Conservation (phyloP, 805 yeast species). For the Kodamaea sagamina region DNA sequence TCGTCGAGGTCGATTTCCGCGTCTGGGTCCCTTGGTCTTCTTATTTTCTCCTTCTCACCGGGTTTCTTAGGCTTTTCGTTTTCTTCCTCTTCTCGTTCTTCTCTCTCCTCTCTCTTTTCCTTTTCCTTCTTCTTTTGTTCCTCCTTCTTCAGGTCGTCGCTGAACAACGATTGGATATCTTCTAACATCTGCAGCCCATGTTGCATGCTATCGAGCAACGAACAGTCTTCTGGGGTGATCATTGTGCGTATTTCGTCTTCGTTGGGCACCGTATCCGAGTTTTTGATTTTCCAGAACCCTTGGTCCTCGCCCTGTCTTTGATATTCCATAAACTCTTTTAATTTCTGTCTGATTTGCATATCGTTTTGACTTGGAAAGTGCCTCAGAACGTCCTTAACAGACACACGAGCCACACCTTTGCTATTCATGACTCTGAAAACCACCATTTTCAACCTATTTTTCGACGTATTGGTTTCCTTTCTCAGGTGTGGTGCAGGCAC, state of each 20-base stretch:
- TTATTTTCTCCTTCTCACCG: conserved; percentile 23
- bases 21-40: conserved; percentile 33
- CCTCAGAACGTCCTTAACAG: conserved; percentile 82
- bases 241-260: conserved; percentile 78
- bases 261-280: conserved; percentile 58
- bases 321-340: conserved; percentile 97
- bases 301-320: conserved; percentile 93
- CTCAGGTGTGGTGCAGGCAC: conserved; percentile 98
- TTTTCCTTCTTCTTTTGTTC: conserved; percentile 30
- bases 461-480: conserved; percentile 89
- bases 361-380: conserved; percentile 98
- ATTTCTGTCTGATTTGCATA: conserved; percentile 92
- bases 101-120: conserved; percentile 25
- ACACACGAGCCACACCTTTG: conserved; percentile 68
- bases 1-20: conserved; percentile 69
- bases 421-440: conserved; percentile 84
- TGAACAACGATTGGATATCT: conserved; percentile 64
- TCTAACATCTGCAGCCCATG: conserved; percentile 87
- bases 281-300: conserved; percentile 89
- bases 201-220: conserved; percentile 87
- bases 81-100: conserved; percentile 21
- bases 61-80: conserved; percentile 22
- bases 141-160: conserved; percentile 36
- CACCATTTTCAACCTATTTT: conserved; percentile 89
- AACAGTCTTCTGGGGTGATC: conserved; percentile 89